Evolutionary conservation across 192 early-diverging fungal species (phyloP), one percentile per base, ranked within the genome.

Genomic region (Backusella luteola): DNA sequence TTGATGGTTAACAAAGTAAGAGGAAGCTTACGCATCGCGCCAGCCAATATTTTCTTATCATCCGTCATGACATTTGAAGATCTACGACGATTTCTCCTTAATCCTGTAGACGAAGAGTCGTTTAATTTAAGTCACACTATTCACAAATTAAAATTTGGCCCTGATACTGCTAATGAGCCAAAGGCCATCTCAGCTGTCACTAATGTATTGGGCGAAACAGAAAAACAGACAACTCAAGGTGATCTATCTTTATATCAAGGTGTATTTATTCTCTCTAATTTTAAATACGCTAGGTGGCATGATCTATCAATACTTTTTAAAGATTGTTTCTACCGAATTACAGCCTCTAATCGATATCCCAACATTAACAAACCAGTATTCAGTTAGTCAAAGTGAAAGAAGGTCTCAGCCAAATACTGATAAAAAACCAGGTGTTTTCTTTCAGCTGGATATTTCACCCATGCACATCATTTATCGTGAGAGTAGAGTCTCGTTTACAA

Each of bases 381-480:
- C 97, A 26, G 94, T 93, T 4, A 98, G 95, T 1, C 94, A 97
- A 83, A 91, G 94, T 83, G 91, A 94, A 74, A 84, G 90, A 35
- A 85, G 89, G 63, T 73, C 93, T 14, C 73, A 44, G 6, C 70
- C 59, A 52, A 56, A 42, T 14, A 17, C 23, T 11, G 66, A 52
- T 35, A 79, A 73, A n/a, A 32, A 75, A 9, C 78, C 82, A 46
- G 82, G 82, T 73, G 46, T 99, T 36, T 96, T 95, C 78, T 94
- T 99, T 81, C 93, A 94, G 78, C 94, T 91, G 85, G 96, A 99
- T 44, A 99, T 99, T 69, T 97, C 96, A 34, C 96, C 97, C 6
- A 98, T 99, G 97, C 86, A 93, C 67, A 93, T 99, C 66, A 91
- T 92, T 34, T 94, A 97, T 80, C 87, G 84, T 3, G 94, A 99